Conservation (phyloP, 2,329 filamentous ascomycete genomes). For the Xylariaceae sp. region DNA sequence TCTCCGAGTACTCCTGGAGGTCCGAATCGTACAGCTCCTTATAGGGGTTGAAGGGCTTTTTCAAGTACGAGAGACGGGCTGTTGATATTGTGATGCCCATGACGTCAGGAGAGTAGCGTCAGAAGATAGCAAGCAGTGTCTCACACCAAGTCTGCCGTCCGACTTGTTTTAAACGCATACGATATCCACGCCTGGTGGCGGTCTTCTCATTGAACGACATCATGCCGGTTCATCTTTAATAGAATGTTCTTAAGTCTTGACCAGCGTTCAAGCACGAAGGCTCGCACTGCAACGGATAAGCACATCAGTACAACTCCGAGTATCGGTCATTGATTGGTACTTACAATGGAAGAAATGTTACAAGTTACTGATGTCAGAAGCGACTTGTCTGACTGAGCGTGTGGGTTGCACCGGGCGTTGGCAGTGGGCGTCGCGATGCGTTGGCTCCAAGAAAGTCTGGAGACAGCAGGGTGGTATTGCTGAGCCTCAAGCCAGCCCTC, state of each 20-base stretch:
- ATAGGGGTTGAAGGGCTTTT: slow-evolving; percentile 13
- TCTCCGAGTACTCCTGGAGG: slow-evolving; percentile 6
- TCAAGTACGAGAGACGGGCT: slow-evolving; percentile 8
- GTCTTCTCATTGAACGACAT: too few species aligned
- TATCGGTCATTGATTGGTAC: slow-evolving; percentile 2
- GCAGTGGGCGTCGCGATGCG: background rate
- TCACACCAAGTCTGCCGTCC: too few species aligned
- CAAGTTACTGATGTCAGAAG: slow-evolving; percentile 1
- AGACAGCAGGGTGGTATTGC: background rate
- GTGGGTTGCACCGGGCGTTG: background rate
- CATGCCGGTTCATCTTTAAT: too few species aligned
- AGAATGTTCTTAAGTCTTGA: too few species aligned
- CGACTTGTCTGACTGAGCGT: background rate
- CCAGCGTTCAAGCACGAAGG: too few species aligned
- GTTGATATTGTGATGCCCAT: slow-evolving; percentile 2
- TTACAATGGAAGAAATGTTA: slow-evolving; percentile 2
- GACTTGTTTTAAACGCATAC: too few species aligned
- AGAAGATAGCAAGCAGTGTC: too few species aligned
- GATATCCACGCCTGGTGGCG: too few species aligned
- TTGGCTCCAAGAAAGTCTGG: background rate
- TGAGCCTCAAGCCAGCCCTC: slow-evolving; percentile 1
- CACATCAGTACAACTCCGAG: background rate
- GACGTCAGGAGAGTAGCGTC: too few species aligned
- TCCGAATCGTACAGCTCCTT: slow-evolving; percentile 9
- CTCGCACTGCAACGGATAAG: slow-evolving; percentile 1